Evolutionary conservation across 139 green algal genomes (phyloP), one percentile per base, ranked within the genome.

Genomic region (Auxenochlorella pyrenoidosa): DNA sequence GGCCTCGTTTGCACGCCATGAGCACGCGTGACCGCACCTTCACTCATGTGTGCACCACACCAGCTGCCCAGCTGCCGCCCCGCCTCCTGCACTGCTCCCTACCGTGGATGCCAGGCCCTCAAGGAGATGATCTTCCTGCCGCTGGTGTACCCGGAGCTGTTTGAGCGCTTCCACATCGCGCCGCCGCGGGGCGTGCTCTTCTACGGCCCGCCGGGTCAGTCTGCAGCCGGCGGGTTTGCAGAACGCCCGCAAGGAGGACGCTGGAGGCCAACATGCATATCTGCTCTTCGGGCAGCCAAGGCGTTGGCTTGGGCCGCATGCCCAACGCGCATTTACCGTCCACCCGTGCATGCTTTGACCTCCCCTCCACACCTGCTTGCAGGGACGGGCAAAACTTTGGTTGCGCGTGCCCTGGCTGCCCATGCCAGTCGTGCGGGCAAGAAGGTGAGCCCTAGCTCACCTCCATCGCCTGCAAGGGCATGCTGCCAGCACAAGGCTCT

Each of bases 91-190:
- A 73, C 63, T 71, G 66, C 66, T 40, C 66, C 18, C 54, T 5
- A n/a, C n/a, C n/a, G n/a, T n/a, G n/a, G n/a, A 15, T n/a, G 43
- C 5, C 85, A 92, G 71, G 89, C 94, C 5, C 95, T 99, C 12
- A 99, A 99, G 91, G 97, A 99, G 91, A 99, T 99, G 97, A 92
- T 99, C 2, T 98, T 98, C 89, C 94, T 99, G 65, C 97, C 97
- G 26, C 93, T 99, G 47, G 90, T 98, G 6, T 99, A 99, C 92
- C 97, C 97, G 0, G 95, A 99, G 86, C 93, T 99, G 6, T 99
- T 99, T 89, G 92, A 94, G 78, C 93, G 92, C 59, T 99, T 99
- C 87, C 87, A 95, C 44, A 90, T 99, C 51, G 87, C 91, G 19
- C 97, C 97, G 4, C 97, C 97, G 2, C 83, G 96, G 0, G 97